A percentile compares a stretch with the other conserved stretches of the same genome.
These are phyloP conservation scores for Cryptococcus jaspeensis DNA, from an alignment of 1,284 basidiomycete genomes.

Conservation along the genomic window DNA sequence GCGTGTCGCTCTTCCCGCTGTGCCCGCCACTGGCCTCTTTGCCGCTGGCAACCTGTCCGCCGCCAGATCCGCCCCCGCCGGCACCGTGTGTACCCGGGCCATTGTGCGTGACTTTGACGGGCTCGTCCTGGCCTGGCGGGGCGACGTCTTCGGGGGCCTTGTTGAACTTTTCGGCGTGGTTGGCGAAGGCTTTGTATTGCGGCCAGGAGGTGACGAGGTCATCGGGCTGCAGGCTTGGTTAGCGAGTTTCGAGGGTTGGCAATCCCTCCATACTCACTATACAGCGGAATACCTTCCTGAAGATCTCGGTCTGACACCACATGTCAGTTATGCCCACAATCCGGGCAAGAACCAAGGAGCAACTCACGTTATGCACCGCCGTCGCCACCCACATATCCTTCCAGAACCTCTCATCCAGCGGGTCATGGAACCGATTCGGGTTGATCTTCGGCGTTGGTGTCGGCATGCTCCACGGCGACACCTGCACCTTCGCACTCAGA, in stretches of 20 bases:
- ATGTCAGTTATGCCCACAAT: neutral
- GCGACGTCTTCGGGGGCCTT: conserved; percentile 45
- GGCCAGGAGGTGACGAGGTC: conserved; percentile 91
- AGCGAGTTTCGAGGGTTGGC: conserved; percentile 1
- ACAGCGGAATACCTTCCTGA: conserved; percentile 86
- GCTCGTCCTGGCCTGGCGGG: conserved; percentile 31
- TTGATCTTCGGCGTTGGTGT: conserved; percentile 69
- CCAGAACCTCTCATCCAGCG: conserved; percentile 81
- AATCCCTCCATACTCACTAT: conserved; percentile 48
- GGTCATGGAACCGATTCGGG: conserved; percentile 79
- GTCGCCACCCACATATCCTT: conserved; percentile 81
- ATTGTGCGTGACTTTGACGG: conserved; percentile 40
- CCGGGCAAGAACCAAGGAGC: neutral
- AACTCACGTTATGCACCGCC: conserved; percentile 75
- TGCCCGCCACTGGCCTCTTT: neutral
- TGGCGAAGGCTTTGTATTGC: conserved; percentile 79
- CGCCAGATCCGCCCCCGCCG: conserved; percentile 51
- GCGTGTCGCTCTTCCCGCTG: conserved; percentile 1
- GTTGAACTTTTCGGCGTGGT: conserved; percentile 69
- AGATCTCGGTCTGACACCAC: conserved; percentile 77
- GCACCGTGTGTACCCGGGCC: conserved; percentile 51
- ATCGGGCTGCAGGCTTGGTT: conserved; percentile 59
- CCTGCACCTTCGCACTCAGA: conserved; percentile 57
- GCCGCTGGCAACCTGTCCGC: conserved; percentile 39
- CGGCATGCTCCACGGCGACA: conserved; percentile 55